Evolutionary conservation across 345 rosid genomes (phyloP), one percentile per base, ranked within the genome.

Genomic region (Brassica cretica): DNA sequence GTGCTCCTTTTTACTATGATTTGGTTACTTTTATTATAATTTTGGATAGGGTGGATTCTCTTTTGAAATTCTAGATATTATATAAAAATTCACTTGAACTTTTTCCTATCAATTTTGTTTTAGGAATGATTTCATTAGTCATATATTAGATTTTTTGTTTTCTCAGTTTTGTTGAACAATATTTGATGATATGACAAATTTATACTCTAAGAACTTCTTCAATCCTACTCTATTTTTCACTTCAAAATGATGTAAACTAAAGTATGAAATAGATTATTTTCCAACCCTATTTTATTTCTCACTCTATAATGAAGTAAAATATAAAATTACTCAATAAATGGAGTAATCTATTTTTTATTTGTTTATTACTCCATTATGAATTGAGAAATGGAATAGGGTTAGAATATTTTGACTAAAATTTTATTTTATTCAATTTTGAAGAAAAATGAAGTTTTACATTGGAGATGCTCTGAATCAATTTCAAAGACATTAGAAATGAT

Each of bases 11-110:
- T 41, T 8, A 41, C 49, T 41, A 41, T 41, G 49, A 41, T 41
- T 41, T 41, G 49, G 49, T 41, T 41, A 41, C 10, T 41, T 41
- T 51, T 14, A 7, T 49, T 53, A 16, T 67, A 66, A 66, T 19
- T 67, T 6, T 75, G 7, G 79, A 24, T 76, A 18, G 37, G 74
- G 18, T 76, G 61, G 68, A 76, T 68, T 59, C 37, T 60, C 68
- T 60, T 58, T 67, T 75, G 11, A 39, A 66, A 39, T 7, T 27
- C 61, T 58, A 59, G 68, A 60, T 67, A 75, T 73, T 55, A 35
- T 16, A 19, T 5, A 19, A 41, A 41, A 25, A 1, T 12, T 6
- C 49, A 4, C 32, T 41, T 39, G 9, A 66, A 66, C 25, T 55
- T 37, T n/a, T 58, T 4, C 21, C 6, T 58, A 30, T 16, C 78